These are phyloP conservation scores for Eruca vesicaria DNA, from an alignment of 441 rosid genomes.

Conservation along the genomic window DNA sequence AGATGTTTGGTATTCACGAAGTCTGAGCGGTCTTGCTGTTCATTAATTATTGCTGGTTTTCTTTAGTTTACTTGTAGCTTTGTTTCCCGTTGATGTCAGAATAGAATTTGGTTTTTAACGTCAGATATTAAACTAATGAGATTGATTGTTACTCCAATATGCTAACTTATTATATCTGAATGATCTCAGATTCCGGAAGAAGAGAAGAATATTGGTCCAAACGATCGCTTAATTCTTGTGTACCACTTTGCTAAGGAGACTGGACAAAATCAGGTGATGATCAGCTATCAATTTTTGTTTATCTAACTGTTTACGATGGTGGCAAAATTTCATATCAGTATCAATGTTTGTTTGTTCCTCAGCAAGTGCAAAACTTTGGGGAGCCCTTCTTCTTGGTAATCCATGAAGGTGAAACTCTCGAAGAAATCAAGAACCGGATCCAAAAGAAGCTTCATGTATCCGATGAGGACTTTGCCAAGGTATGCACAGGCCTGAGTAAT, in stretches of 20 bases:
- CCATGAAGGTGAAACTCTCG: conserved; percentile 62
- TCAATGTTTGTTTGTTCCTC: conserved; percentile 24
- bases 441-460: conserved; percentile 71
- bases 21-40: neutral
- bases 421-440: conserved; percentile 58
- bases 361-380: conserved; percentile 67
- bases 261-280: conserved; percentile 63
- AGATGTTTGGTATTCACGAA: neutral
- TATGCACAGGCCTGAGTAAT: conserved; percentile 18
- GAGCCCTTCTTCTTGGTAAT: conserved; percentile 73
- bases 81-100: neutral
- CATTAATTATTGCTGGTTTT: neutral
- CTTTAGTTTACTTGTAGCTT: neutral
- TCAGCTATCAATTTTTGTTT: neutral
- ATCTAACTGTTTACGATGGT: neutral
- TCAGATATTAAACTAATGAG: neutral
- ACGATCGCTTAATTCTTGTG: conserved; percentile 66
- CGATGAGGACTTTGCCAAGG: conserved; percentile 67
- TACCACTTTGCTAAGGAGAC: conserved; percentile 68
- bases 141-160: neutral
- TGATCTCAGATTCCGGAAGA: conserved; percentile 69
- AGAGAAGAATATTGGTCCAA: conserved; percentile 73
- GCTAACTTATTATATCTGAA: neutral
- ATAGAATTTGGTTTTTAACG: neutral
- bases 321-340: neutral